Percentiles rank a stretch among this genome's conserved stretches.
phyloP scores from a whole-genome alignment of 1,284 basidiomycete genomes.

The Rhizopogon parksii region DNA sequence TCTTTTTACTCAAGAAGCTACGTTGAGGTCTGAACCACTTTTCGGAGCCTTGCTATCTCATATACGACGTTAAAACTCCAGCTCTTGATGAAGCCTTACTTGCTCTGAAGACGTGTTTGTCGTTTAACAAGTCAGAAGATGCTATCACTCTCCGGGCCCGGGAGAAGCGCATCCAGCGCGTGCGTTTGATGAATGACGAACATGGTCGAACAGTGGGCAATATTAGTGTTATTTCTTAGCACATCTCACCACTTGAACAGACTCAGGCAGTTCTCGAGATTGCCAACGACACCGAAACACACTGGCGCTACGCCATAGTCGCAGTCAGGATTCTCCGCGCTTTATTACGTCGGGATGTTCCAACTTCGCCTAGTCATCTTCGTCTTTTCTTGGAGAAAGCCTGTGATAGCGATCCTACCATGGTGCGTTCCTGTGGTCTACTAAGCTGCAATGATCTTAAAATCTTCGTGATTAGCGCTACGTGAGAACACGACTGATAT shows the following conservation, averaged over 20 bases:
- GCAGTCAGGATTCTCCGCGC: slow-evolving; percentile 70
- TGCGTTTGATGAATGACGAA: slow-evolving; percentile 36
- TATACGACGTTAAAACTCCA: slow-evolving; percentile 45
- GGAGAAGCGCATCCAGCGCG: slow-evolving; percentile 40
- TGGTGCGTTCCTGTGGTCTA: slow-evolving; percentile 37
- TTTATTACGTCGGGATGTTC: slow-evolving; percentile 68
- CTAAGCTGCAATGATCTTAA: neutral
- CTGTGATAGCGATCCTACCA: slow-evolving; percentile 54
- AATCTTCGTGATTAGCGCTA: slow-evolving; percentile 6
- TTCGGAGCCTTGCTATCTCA: slow-evolving; percentile 50
- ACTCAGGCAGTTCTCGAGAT: slow-evolving; percentile 41
- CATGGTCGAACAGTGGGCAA: slow-evolving; percentile 37
- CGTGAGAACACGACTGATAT: slow-evolving; percentile 4
- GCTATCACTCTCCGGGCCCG: slow-evolving; percentile 37
- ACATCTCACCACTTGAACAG: slow-evolving; percentile 22
- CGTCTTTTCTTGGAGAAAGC: slow-evolving; percentile 51
- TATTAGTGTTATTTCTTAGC: neutral
- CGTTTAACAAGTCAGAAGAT: slow-evolving; percentile 28
- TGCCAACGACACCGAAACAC: slow-evolving; percentile 53
- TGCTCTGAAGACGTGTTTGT: slow-evolving; percentile 34
- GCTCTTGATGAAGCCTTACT: slow-evolving; percentile 32
- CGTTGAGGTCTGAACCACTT: slow-evolving; percentile 49
- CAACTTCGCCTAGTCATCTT: slow-evolving; percentile 48
- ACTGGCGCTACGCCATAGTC: slow-evolving; percentile 81
- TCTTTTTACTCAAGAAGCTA: slow-evolving; percentile 8